Conservation (phyloP, 2,329 filamentous ascomycete genomes). For the Colletotrichum costaricense region DNA sequence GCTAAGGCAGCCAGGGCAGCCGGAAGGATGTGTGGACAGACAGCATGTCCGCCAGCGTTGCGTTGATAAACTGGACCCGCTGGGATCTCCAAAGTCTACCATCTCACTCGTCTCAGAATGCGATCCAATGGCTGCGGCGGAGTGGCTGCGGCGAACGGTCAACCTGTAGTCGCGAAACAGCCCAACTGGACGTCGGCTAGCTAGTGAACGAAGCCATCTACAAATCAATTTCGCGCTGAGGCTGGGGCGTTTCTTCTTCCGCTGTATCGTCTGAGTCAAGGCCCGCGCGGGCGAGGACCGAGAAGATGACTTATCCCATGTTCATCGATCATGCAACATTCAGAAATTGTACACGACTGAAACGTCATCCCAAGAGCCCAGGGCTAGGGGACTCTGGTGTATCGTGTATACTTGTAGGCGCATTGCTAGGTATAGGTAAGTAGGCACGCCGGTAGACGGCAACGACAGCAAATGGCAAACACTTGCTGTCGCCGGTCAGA, state of each 20-base stretch:
- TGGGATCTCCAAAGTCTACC: background rate
- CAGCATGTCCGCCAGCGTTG: background rate
- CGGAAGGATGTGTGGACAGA: background rate
- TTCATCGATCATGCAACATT: background rate
- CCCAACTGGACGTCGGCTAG: background rate
- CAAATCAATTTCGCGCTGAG: background rate
- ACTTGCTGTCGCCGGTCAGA: background rate
- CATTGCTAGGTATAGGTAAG: background rate
- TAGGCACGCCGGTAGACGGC: background rate
- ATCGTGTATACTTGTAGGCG: constrained; percentile 6
- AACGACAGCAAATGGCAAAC: background rate
- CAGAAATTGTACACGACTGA: background rate
- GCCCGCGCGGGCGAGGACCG: background rate
- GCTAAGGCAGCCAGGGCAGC: background rate
- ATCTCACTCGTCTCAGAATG: constrained; percentile 14
- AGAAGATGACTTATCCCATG: background rate
- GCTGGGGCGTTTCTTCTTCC: background rate
- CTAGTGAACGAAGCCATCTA: background rate
- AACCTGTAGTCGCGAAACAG: background rate
- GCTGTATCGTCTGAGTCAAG: background rate
- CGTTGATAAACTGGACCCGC: background rate
- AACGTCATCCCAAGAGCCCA: constrained; percentile 1
- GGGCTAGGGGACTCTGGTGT: background rate
- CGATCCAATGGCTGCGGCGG: constrained; percentile 5
- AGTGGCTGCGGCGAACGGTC: background rate